phyloP scores from a whole-genome alignment of 2,329 filamentous ascomycete species.

The Neofusicoccum ribis region DNA sequence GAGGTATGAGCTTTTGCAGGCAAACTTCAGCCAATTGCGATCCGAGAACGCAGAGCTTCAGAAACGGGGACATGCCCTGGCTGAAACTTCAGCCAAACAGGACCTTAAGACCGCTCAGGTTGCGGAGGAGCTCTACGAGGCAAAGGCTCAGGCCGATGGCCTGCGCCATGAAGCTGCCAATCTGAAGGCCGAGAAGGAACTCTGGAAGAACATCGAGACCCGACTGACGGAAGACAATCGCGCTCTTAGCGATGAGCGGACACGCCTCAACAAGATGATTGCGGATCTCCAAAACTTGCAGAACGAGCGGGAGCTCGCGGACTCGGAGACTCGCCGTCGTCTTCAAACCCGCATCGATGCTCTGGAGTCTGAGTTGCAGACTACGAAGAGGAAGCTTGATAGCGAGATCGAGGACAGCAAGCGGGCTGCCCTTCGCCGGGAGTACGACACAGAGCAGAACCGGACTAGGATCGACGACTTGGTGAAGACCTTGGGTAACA shows the following conservation, averaged over 20 bases:
- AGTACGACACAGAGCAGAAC: slow-evolving; percentile 84
- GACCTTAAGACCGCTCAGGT: slow-evolving; percentile 89
- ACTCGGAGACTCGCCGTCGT: slow-evolving; percentile 78
- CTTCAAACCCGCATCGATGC: slow-evolving; percentile 75
- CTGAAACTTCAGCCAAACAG: slow-evolving; percentile 83
- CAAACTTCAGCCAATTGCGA: slow-evolving; percentile 81
- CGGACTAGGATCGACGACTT: slow-evolving; percentile 94
- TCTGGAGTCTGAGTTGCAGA: slow-evolving; percentile 75
- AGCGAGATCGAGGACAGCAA: slow-evolving; percentile 82
- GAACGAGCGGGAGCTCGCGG: slow-evolving; percentile 85
- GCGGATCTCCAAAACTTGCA: slow-evolving; percentile 83
- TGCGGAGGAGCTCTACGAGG: slow-evolving; percentile 88
- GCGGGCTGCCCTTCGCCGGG: slow-evolving; percentile 78
- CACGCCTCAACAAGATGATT: slow-evolving; percentile 78
- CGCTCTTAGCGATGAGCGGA: slow-evolving; percentile 77
- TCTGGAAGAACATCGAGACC: slow-evolving; percentile 92
- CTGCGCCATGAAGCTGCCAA: slow-evolving; percentile 89
- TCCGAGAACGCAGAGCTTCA: slow-evolving; percentile 84
- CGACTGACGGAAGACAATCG: slow-evolving; percentile 88
- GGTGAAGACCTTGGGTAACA: slow-evolving; percentile 73
- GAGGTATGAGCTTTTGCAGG: slow-evolving; percentile 84
- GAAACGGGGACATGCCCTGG: slow-evolving; percentile 73
- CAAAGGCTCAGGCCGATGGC: slow-evolving; percentile 77
- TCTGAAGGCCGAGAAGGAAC: slow-evolving; percentile 88
- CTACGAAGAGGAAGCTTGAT: slow-evolving; percentile 78